Conservation (phyloP, 2,329 filamentous ascomycete species). For the Colletotrichum lindemuthianum region DNA sequence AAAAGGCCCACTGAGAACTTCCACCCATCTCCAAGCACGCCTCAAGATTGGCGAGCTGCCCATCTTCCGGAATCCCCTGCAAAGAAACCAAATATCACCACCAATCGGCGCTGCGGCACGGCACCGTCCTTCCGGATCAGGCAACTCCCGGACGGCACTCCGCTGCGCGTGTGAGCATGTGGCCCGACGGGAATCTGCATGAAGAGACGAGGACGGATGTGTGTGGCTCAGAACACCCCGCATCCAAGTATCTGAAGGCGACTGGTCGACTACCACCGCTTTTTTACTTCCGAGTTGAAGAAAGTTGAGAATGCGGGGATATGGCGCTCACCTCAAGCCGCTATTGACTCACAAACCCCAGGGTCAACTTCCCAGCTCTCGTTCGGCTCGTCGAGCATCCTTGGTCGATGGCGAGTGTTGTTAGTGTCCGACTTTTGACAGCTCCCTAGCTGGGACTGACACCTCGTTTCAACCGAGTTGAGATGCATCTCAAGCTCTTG, state of each 20-base stretch:
- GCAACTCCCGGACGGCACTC: conserved; percentile 31
- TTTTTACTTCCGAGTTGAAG: background rate
- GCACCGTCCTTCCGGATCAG: conserved; percentile 23
- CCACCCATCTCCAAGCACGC: background rate
- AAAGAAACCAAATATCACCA: conserved; percentile 18
- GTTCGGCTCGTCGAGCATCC: no score
- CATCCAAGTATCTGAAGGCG: background rate
- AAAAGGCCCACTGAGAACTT: no score
- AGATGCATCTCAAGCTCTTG: no score
- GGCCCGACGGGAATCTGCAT: conserved; percentile 9
- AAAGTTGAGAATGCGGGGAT: background rate
- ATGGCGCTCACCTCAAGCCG: background rate
- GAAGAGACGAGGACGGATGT: conserved; percentile 2
- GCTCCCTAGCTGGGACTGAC: no score
- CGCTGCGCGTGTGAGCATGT: conserved; percentile 32
- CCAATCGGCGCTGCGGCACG: conserved; percentile 27
- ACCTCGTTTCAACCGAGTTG: no score
- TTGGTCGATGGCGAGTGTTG: no score
- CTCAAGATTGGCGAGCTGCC: background rate
- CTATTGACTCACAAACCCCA: no score
- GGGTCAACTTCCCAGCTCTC: no score
- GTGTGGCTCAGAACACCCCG: conserved; percentile 15
- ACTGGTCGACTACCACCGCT: background rate
- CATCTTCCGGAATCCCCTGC: background rate
- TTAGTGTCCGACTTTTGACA: no score